These are phyloP conservation scores for Hippophae tibetana DNA, from an alignment of 306 rosid species.

Conservation along the genomic window DNA sequence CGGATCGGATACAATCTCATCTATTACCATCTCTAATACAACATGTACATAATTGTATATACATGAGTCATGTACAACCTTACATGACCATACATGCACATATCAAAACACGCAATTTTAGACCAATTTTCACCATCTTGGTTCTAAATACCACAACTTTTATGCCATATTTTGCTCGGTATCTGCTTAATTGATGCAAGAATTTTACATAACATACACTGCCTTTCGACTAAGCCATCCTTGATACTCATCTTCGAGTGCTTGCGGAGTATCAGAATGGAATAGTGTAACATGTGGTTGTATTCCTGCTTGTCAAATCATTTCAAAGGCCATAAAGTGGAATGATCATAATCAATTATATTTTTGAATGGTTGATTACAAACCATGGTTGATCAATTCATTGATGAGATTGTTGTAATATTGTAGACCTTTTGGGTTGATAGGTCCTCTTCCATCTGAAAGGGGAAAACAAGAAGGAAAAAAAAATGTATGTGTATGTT, in stretches of 20 bases:
- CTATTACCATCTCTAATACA: too few species aligned
- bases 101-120: too few species aligned
- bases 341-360: not conserved
- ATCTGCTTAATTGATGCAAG: too few species aligned
- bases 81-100: too few species aligned
- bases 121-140: too few species aligned
- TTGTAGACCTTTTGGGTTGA: constrained; percentile 58
- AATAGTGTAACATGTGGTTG: constrained; percentile 64
- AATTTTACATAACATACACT: constrained; percentile 27
- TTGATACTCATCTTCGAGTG: constrained; percentile 71
- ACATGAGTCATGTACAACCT: too few species aligned
- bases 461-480: not conserved
- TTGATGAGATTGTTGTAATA: constrained; percentile 74
- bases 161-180: too few species aligned
- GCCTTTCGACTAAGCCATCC: constrained; percentile 61
- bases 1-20: too few species aligned
- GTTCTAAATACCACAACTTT: too few species aligned
- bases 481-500: not conserved
- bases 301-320: constrained; percentile 36
- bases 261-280: constrained; percentile 53
- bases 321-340: not conserved
- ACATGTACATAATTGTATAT: too few species aligned
- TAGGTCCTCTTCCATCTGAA: constrained; percentile 58
- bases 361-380: not conserved
- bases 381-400: constrained; percentile 47